These are phyloP conservation scores for Trichoderma koningiopsis DNA, from an alignment of 2,329 filamentous ascomycete species.

Conservation along the genomic window DNA sequence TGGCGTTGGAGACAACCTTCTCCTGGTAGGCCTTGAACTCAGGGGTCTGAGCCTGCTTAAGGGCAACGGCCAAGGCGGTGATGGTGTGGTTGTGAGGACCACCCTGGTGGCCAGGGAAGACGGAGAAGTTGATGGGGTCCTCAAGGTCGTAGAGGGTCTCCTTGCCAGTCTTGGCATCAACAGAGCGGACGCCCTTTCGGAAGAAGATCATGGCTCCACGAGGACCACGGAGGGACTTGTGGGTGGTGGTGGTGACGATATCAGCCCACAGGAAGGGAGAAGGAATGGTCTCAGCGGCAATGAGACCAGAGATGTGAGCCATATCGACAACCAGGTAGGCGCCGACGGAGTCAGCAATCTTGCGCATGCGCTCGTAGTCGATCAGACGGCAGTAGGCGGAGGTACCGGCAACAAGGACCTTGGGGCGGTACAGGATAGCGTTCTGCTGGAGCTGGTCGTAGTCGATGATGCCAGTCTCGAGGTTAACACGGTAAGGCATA, in stretches of 20 bases:
- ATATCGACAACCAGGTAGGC: conserved; percentile 97
- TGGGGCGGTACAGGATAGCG: conserved; percentile 89
- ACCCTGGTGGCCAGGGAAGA: conserved; percentile 98
- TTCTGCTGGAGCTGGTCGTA: conserved; percentile 92
- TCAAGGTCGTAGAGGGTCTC: conserved; percentile 91
- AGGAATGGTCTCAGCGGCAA: conserved; percentile 89
- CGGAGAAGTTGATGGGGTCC: conserved; percentile 95
- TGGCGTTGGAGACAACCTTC: conserved; percentile 89
- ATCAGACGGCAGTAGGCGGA: conserved; percentile 98
- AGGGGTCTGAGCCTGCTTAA: conserved; percentile 87
- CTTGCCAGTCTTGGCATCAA: conserved; percentile 88
- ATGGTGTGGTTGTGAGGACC: conserved; percentile 99
- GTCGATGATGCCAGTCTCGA: conserved; percentile 93
- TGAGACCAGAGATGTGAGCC: conserved; percentile 96
- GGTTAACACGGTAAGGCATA: conserved; percentile 89
- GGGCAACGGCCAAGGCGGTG: conserved; percentile 89
- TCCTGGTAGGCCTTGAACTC: conserved; percentile 96
- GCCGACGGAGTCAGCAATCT: conserved; percentile 90
- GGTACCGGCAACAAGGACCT: conserved; percentile 93
- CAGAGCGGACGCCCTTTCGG: conserved; percentile 91
- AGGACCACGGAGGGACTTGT: conserved; percentile 97
- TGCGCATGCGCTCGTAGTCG: conserved; percentile 93
- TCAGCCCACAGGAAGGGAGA: conserved; percentile 92
- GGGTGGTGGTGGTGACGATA: conserved; percentile 96
- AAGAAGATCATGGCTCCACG: conserved; percentile 99